Base-by-base conservation (phyloP, 148 eudicot species). In the Mesembryanthemum crystallinum region DNA sequence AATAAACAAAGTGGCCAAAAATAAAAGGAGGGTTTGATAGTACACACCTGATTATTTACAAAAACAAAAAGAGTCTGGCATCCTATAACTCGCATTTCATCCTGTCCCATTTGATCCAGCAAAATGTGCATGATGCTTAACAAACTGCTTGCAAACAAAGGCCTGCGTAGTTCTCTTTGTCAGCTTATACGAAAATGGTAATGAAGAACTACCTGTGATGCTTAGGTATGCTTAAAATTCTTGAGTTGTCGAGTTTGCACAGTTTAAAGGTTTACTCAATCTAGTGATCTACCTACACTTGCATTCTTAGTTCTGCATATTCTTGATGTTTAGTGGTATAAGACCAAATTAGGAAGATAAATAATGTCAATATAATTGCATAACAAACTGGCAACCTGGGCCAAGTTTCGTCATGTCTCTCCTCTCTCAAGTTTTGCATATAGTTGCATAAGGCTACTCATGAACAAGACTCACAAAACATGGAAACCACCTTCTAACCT, bases 141-240 rank as follows among this genome's bases (percentile, higher is more conserved):
- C 75, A 96, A 80, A 82, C 97, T 91, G 82, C 86, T 89, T 7
- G 98, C 99, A 77, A 96, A 90, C 75, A 96, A 85, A 77, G 99
- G 95, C 98, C 99, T 96, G 97, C 62, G 71, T 63, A 33, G 68
- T 71, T 51, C 23, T 37, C n/a, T 35, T 25, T 57, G 70, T 51
- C 60, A 75, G 15, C 17, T 64, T 52, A 80, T 23, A 67, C 33
- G 15, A 43, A 67, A n/a, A 43, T 59, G 54, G 29, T 11, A 32
- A 42, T 69, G n/a, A 45, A 35, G 64, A 57, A 45, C 12, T n/a
- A 28, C 21, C 28, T 45, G 24, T 23, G 55, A n/a, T 15, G 27
- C 54, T 35, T 42, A 14, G 33, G 15, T 14, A 12, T 66, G 18
- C 32, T 27, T 57, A 57, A 23, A 33, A 12, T 67, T 32, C 30